Base-by-base conservation (phyloP, 139 green algal genomes). In the Chlorella sp. region DNA sequence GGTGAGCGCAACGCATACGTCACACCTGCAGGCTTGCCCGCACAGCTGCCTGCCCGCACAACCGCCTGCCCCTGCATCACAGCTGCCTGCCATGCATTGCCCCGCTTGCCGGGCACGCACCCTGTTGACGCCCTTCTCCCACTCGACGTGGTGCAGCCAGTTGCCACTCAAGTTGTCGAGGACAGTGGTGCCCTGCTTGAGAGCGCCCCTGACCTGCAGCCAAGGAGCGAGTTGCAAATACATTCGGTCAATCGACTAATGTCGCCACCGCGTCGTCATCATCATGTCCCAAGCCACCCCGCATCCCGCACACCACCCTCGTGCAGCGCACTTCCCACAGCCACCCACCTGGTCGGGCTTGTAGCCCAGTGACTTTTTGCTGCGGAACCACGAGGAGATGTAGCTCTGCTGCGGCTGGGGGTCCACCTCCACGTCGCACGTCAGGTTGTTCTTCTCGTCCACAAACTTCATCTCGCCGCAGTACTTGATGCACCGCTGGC, bases 401-500 rank as follows among this genome's bases (percentile, higher is more conserved):
- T 49, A 82, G 27, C 55, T 32, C 35, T 66, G 67, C 5, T 74
- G 64, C 32, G 62, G 55, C 69, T 68, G 74, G 0, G 80, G 74
- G 72, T 87, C 78, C 29, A 90, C 76, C 26, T 80, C 73, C 49
- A 89, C 68, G 0, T 82, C 67, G 50, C 42, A 72, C 67, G 42
- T 72, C 26, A 91, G 76, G 6, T 35, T 32, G 67, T 89, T 88
- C 62, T 79, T 75, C 5, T 74, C 23, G 55, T 91, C 87, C 72
- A 71, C 65, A 76, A 91, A 90, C 3, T 50, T 62, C 76, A 91
- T 88, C 32, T 82, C 73, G 27, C 86, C 87, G 5, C 50, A 29
- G 77, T 91, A 91, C 80, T 88, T 88, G 49, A 90, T 74, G 55
- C 72, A 75, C 31, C 84, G 82, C 30, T 85, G 74, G 31, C 86